Evolutionary conservation across 176 grass and related monocot genomes (phyloP).

Genomic region (Calamus simplicifolius): DNA sequence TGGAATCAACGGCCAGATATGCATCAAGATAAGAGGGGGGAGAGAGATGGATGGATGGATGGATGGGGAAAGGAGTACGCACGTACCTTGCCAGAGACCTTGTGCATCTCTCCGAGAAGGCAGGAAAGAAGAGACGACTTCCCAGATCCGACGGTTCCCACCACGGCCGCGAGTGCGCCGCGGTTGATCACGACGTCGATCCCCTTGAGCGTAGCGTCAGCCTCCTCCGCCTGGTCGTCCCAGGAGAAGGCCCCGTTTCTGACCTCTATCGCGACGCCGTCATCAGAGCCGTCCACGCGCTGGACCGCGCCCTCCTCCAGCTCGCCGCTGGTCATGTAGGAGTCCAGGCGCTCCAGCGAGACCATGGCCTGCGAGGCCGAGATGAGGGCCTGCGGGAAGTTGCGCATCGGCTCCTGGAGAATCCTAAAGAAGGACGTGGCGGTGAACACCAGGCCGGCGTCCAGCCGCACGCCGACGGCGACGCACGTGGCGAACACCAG

Average conservation of each 20-base stretch:
- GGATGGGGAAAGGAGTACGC: too few relatives aligned
- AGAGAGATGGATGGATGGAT: too few relatives aligned
- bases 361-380: slow-evolving; percentile 86
- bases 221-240: slow-evolving; percentile 56
- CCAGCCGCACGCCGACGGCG: slow-evolving; percentile 30
- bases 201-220: slow-evolving; percentile 36
- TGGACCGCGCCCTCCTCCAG: slow-evolving; percentile 62
- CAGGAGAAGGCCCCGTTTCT: slow-evolving; percentile 59
- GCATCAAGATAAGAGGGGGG: too few relatives aligned
- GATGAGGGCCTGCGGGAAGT: slow-evolving; percentile 93
- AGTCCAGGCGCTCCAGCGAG: slow-evolving; percentile 56
- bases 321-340: slow-evolving; percentile 78
- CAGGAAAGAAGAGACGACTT: slow-evolving; percentile 85
- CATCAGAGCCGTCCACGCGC: slow-evolving; percentile 11
- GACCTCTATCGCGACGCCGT: slow-evolving; percentile 45
- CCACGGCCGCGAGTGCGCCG: slow-evolving; percentile 62
- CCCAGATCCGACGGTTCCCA: slow-evolving; percentile 84
- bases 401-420: slow-evolving; percentile 88
- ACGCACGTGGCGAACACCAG: slow-evolving; percentile 81
- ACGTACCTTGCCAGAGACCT: slow-evolving; percentile 67
- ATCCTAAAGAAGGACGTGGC: slow-evolving; percentile 85
- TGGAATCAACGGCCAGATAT: too few relatives aligned
- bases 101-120: slow-evolving; percentile 85
- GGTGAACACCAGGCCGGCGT: slow-evolving; percentile 93
- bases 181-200: slow-evolving; percentile 46